These are phyloP conservation scores for Lumnitzera littorea DNA, from an alignment of 345 rosid species.

Conservation along the genomic window DNA sequence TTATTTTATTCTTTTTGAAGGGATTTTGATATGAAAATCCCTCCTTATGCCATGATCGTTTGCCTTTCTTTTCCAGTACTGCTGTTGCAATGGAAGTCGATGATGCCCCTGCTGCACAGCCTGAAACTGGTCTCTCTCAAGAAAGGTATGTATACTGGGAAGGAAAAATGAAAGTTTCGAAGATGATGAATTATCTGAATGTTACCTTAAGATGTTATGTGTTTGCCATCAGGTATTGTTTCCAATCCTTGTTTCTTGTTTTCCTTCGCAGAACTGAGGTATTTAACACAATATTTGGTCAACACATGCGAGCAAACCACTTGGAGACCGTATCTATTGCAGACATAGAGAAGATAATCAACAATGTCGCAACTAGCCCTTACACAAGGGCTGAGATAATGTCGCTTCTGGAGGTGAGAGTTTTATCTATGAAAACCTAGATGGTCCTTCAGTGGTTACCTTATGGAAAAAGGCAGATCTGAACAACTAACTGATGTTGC, in stretches of 20 bases:
- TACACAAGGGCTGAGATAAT: slow-evolving; percentile 66
- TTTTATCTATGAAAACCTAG: neutral
- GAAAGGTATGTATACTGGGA: slow-evolving; percentile 42
- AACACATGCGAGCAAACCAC: slow-evolving; percentile 70
- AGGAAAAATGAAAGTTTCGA: neutral
- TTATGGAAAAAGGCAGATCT: neutral
- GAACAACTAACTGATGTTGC: too few relatives aligned
- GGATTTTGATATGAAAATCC: neutral
- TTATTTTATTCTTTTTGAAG: neutral
- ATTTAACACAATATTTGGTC: slow-evolving; percentile 66
- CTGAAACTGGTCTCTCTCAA: slow-evolving; percentile 33
- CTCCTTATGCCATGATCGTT: neutral
- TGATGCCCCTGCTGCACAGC: slow-evolving; percentile 43
- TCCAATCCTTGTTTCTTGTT: neutral
- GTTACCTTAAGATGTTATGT: too few relatives aligned
- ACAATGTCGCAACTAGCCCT: slow-evolving; percentile 34
- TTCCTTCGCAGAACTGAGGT: slow-evolving; percentile 50
- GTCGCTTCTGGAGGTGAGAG: slow-evolving; percentile 62
- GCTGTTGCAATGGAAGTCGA: slow-evolving; percentile 83
- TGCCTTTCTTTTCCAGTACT: slow-evolving; percentile 14
- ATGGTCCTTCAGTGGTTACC: slow-evolving; percentile 4
- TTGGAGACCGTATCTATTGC: slow-evolving; percentile 60
- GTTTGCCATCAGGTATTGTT: neutral
- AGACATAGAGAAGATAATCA: slow-evolving; percentile 63
- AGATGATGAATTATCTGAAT: neutral